phyloP scores from a whole-genome alignment of 2,329 filamentous ascomycete species.

The Alternaria rosae region DNA sequence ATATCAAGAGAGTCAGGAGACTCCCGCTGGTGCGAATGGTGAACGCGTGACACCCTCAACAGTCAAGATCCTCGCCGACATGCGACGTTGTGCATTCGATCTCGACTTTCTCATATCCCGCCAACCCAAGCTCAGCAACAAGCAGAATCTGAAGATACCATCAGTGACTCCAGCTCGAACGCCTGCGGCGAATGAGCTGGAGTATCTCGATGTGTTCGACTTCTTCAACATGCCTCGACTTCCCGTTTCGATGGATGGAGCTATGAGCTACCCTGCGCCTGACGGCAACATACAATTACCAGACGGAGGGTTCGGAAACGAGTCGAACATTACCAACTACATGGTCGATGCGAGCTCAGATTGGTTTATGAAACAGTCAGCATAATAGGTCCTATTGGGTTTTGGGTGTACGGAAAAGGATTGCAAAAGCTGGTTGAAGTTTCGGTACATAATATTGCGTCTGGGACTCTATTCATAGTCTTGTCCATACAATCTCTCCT shows the following conservation, averaged over 20 bases:
- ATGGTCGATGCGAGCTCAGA: conserved; percentile 77
- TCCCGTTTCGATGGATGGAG: conserved; percentile 52
- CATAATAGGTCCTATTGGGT: conserved; percentile 1
- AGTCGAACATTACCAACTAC: conserved; percentile 81
- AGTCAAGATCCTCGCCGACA: conserved; percentile 87
- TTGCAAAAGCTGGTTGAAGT: conserved; percentile 1
- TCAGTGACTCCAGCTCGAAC: conserved; percentile 67
- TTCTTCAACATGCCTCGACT: conserved; percentile 92
- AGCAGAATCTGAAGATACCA: conserved; percentile 42
- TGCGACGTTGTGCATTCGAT: conserved; percentile 89
- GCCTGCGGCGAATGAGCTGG: conserved; percentile 81
- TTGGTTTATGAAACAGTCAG: conserved; percentile 64
- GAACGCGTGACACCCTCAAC: conserved; percentile 81
- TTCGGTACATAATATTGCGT: not conserved
- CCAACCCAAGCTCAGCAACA: conserved; percentile 63
- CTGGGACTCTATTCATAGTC: not conserved
- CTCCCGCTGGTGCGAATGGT: conserved; percentile 63
- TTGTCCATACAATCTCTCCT: not conserved
- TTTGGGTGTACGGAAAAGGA: not conserved
- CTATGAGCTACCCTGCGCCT: conserved; percentile 38
- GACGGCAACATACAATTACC: conserved; percentile 38
- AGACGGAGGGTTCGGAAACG: conserved; percentile 56
- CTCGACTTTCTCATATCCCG: conserved; percentile 87
- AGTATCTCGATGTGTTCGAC: conserved; percentile 91
- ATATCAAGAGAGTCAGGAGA: conserved; percentile 77